These are phyloP conservation scores for Beauveria asiatica DNA, from an alignment of 2,329 filamentous ascomycete genomes.

Conservation along the genomic window DNA sequence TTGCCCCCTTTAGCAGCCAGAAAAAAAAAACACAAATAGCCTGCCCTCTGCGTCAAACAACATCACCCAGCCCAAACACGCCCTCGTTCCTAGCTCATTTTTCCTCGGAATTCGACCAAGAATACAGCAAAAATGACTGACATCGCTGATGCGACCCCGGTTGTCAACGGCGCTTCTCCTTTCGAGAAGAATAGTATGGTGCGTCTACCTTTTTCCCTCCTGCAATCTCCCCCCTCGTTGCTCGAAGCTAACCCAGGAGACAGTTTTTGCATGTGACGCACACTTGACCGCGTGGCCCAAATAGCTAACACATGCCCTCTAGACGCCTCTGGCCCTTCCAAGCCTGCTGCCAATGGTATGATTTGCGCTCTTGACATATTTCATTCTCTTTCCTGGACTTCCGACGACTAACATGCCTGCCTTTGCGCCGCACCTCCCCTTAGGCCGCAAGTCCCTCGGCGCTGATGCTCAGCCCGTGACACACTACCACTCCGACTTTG, in stretches of 20 bases:
- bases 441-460: slow-evolving; percentile 4
- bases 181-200: slow-evolving; percentile 46
- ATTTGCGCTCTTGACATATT: neutral
- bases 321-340: slow-evolving; percentile 5
- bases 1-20: slow-evolving; percentile 8
- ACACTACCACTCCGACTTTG: slow-evolving; percentile 65
- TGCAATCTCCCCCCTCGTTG: neutral
- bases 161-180: slow-evolving; percentile 39
- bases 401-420: neutral
- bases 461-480: slow-evolving; percentile 45
- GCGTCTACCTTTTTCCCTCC: slow-evolving; percentile 20
- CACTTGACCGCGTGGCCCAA: slow-evolving; percentile 6
- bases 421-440: neutral
- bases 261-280: slow-evolving; percentile 14
- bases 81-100: neutral
- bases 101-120: slow-evolving; percentile 5
- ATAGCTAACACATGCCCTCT: slow-evolving; percentile 9
- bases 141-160: slow-evolving; percentile 27
- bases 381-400: neutral
- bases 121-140: slow-evolving; percentile 30
- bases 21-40: slow-evolving; percentile 6
- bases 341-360: slow-evolving; percentile 27
- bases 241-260: slow-evolving; percentile 8
- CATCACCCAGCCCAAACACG: neutral
- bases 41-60: slow-evolving; percentile 4